A percentile compares a stretch with the other conserved stretches of the same genome.
phyloP scores from a whole-genome alignment of 2,329 filamentous ascomycete species.

The Dissoconium aciculare region DNA sequence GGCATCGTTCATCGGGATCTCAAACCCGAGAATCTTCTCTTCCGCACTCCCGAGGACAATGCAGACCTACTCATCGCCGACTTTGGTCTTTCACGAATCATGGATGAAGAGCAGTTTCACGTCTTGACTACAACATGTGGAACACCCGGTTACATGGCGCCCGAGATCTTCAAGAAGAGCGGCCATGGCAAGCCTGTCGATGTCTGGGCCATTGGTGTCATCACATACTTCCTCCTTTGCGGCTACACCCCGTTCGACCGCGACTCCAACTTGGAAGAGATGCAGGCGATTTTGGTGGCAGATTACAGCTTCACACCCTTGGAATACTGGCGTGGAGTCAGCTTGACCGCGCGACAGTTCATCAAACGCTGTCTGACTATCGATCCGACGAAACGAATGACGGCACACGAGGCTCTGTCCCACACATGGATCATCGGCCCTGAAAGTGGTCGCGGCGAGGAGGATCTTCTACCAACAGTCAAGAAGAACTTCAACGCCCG shows the following conservation, averaged over 20 bases:
- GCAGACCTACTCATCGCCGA: conserved; percentile 93
- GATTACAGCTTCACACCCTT: conserved; percentile 90
- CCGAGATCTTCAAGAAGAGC: conserved; percentile 97
- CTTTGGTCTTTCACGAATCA: conserved; percentile 88
- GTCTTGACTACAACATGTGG: conserved; percentile 95
- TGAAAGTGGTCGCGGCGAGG: conserved; percentile 31
- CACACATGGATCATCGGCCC: conserved; percentile 51
- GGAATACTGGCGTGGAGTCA: conserved; percentile 95
- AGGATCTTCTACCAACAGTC: conserved; percentile 48
- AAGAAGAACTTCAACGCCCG: conserved; percentile 59
- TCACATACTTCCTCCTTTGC: conserved; percentile 95
- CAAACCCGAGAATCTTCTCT: conserved; percentile 93
- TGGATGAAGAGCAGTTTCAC: conserved; percentile 98
- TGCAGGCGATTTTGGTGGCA: conserved; percentile 94
- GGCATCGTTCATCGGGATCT: conserved; percentile 96
- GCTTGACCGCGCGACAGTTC: conserved; percentile 69
- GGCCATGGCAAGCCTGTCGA: conserved; percentile 97
- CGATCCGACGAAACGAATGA: conserved; percentile 76
- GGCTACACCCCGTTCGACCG: conserved; percentile 97
- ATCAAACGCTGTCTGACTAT: conserved; percentile 84
- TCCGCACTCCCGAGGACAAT: conserved; percentile 94
- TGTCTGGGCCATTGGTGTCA: conserved; percentile 95
- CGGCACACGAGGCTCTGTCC: conserved; percentile 60
- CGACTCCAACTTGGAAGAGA: conserved; percentile 94
- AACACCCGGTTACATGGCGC: conserved; percentile 97